Percentiles rank a stretch among this genome's conserved stretches.
Conservation (phyloP, 257 asterid genomes). For the Prunella vulgaris region DNA sequence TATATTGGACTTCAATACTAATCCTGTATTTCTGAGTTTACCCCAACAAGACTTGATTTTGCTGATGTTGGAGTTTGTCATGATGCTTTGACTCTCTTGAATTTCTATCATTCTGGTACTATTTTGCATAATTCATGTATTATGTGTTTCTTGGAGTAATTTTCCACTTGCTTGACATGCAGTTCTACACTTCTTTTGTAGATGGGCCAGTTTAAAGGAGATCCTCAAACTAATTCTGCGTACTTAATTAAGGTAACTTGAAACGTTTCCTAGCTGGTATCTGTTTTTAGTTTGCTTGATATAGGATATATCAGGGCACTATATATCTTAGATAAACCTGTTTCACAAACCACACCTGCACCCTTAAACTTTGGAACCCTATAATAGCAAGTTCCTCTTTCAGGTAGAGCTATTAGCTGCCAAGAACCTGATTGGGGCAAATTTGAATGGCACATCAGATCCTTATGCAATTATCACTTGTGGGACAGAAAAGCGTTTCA, state of each 20-base stretch:
- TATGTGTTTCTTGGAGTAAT: slow-evolving; percentile 40
- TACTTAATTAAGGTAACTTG: slow-evolving; percentile 64
- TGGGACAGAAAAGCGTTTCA: slow-evolving; percentile 82
- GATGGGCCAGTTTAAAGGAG: slow-evolving; percentile 67
- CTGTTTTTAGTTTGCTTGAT: neutral
- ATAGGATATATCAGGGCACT: slow-evolving; percentile 3
- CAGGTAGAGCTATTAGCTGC: slow-evolving; percentile 93
- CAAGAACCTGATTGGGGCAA: slow-evolving; percentile 88
- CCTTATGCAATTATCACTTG: slow-evolving; percentile 92
- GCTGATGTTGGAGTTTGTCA: neutral
- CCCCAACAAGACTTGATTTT: neutral
- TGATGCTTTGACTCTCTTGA: neutral
- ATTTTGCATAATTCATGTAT: slow-evolving; percentile 14
- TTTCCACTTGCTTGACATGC: slow-evolving; percentile 75
- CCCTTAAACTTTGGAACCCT: slow-evolving; percentile 16
- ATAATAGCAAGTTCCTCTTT: slow-evolving; percentile 21
- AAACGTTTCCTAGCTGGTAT: neutral
- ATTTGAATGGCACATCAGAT: slow-evolving; percentile 93
- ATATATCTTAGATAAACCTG: slow-evolving; percentile 9
- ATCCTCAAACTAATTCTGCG: slow-evolving; percentile 54
- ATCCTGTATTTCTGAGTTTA: neutral
- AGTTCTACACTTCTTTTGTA: slow-evolving; percentile 88
- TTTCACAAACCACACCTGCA: neutral
- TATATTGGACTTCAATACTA: neutral
- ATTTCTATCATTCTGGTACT: neutral